Percentiles rank a stretch among this genome's conserved stretches.
Conservation (phyloP, 306 rosid genomes). For the Prunus kanzakura region DNA sequence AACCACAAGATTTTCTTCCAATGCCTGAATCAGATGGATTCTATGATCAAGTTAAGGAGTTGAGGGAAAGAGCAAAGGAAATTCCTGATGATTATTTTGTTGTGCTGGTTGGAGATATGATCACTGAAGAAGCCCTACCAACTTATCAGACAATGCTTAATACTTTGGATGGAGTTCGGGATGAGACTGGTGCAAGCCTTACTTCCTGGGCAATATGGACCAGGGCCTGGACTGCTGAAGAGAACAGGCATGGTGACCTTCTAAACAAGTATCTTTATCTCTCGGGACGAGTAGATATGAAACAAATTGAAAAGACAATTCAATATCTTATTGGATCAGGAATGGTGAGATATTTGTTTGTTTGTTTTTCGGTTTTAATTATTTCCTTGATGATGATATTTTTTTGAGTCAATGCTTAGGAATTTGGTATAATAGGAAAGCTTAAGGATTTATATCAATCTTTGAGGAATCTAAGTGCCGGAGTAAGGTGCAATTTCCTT, state of each 20-base stretch:
- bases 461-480: background rate
- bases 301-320: slow-evolving; percentile 49
- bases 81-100: slow-evolving; percentile 56
- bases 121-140: slow-evolving; percentile 63
- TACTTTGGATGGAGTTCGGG: slow-evolving; percentile 54
- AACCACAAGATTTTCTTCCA: slow-evolving; percentile 59
- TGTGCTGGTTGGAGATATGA: slow-evolving; percentile 53
- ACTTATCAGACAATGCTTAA: slow-evolving; percentile 61
- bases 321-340: slow-evolving; percentile 60
- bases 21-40: slow-evolving; percentile 51
- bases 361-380: background rate
- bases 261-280: slow-evolving; percentile 56
- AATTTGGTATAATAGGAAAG: background rate
- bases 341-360: slow-evolving; percentile 41
- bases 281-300: slow-evolving; percentile 59
- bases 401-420: background rate
- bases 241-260: slow-evolving; percentile 58
- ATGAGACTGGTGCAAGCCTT: slow-evolving; percentile 56
- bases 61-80: slow-evolving; percentile 52
- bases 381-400: background rate
- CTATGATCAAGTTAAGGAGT: slow-evolving; percentile 53
- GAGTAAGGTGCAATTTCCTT: background rate
- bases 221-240: slow-evolving; percentile 62
- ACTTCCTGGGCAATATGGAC: slow-evolving; percentile 56
- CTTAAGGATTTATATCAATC: background rate